Evolutionary conservation across 306 rosid species (phyloP).

Genomic region (Cucurbita pepo): DNA sequence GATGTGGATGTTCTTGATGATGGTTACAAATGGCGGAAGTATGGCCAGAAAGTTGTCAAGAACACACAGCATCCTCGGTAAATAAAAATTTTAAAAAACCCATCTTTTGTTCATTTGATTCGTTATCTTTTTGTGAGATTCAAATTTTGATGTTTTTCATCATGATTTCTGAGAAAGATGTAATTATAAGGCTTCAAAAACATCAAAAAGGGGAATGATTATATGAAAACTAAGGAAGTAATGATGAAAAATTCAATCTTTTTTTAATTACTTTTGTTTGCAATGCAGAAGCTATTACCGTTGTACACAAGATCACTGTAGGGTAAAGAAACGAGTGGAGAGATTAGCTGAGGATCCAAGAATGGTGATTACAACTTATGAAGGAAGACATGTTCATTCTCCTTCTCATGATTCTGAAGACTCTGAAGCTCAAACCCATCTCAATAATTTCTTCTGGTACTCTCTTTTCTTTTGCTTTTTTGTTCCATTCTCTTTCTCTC

Average conservation of each 20-base stretch:
- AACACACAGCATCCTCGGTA: constrained; percentile 97
- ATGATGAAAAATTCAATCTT: not conserved
- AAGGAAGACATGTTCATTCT: constrained; percentile 82
- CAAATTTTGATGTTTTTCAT: constrained; percentile 22
- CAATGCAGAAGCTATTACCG: constrained; percentile 78
- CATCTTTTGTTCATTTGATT: not conserved
- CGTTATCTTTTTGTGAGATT: constrained; percentile 27
- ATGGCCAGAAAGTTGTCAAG: constrained; percentile 97
- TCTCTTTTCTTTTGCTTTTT: not conserved
- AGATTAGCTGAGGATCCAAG: constrained; percentile 88
- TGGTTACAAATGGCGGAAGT: constrained; percentile 99
- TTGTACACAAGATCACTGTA: constrained; percentile 82
- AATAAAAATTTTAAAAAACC: not conserved
- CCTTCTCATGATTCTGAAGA: constrained; percentile 72
- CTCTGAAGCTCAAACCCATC: constrained; percentile 45
- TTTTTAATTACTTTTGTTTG: not conserved
- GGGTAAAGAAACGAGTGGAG: constrained; percentile 90
- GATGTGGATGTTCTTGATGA: constrained; percentile 96
- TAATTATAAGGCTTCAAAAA: constrained; percentile 1
- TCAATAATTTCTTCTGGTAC: constrained; percentile 70
- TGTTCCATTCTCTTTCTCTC: not conserved
- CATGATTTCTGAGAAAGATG: constrained; percentile 8
- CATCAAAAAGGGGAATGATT: not conserved
- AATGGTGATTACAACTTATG: constrained; percentile 97
- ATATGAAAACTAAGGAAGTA: not conserved